A percentile compares a stretch with the other conserved stretches of the same genome.
Evolutionary conservation across 345 rosid species (phyloP).

Genomic region (Citrus medica): DNA sequence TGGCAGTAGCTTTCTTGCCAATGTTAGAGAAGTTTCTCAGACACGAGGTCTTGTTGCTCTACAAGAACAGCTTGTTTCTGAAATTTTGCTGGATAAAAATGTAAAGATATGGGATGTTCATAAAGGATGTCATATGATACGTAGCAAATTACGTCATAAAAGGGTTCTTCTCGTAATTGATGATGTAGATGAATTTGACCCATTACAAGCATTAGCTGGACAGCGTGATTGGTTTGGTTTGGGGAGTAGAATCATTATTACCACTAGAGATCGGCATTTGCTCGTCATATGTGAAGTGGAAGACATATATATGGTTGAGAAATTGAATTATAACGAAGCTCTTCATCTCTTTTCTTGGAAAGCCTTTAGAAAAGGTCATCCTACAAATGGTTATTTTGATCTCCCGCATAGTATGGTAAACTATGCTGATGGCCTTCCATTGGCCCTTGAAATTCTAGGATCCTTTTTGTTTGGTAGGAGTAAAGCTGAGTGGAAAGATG

Average conservation of each 20-base stretch:
- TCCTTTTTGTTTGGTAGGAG: neutral
- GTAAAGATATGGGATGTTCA: neutral
- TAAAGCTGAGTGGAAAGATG: neutral
- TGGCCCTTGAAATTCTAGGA: neutral
- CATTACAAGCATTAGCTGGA: slow-evolving; percentile 2
- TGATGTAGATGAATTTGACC: slow-evolving; percentile 10
- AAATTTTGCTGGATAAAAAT: neutral
- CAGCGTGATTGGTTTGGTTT: neutral
- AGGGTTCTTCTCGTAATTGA: slow-evolving; percentile 19
- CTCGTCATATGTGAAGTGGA: neutral
- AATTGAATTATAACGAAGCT: neutral
- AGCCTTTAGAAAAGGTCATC: neutral
- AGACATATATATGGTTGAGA: neutral
- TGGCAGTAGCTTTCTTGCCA: slow-evolving; percentile 5
- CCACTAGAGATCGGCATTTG: neutral
- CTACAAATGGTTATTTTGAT: neutral
- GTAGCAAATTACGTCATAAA: neutral
- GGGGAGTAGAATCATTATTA: neutral
- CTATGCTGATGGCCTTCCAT: neutral
- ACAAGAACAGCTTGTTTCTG: slow-evolving; percentile 6
- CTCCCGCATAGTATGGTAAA: neutral
- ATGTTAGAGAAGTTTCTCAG: neutral
- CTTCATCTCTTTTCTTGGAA: neutral
- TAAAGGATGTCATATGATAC: neutral
- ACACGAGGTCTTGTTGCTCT: neutral